These are phyloP conservation scores for Lachnum nothofagi DNA, from an alignment of 2,329 filamentous ascomycete species.

Conservation along the genomic window DNA sequence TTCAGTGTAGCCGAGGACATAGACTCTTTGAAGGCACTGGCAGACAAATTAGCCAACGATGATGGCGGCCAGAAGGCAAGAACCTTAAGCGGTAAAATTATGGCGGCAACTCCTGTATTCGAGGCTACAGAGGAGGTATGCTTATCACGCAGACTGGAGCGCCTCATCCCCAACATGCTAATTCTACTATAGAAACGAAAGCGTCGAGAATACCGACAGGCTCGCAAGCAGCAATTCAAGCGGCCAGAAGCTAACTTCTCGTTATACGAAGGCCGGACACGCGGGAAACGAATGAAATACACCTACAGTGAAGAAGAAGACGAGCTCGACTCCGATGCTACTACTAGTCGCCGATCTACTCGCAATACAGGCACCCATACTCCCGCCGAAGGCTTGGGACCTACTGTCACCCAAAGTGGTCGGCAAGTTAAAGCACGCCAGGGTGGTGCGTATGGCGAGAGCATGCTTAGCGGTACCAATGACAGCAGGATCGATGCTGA, in stretches of 20 bases:
- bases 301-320: constrained; percentile 87
- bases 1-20: constrained; percentile 89
- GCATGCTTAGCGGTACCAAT: constrained; percentile 46
- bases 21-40: constrained; percentile 72
- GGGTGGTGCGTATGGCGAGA: constrained; percentile 51
- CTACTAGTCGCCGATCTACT: constrained; percentile 58
- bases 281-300: constrained; percentile 94
- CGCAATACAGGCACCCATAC: constrained; percentile 71
- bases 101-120: constrained; percentile 77
- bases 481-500: constrained; percentile 23
- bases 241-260: constrained; percentile 86
- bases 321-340: constrained; percentile 61
- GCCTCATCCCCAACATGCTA: constrained; percentile 4
- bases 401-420: constrained; percentile 76
- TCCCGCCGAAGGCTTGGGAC: constrained; percentile 59
- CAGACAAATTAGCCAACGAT: constrained; percentile 67
- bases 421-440: constrained; percentile 67
- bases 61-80: constrained; percentile 80
- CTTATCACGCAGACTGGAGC: constrained; percentile 5
- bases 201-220: constrained; percentile 83
- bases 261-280: constrained; percentile 89
- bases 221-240: constrained; percentile 69
- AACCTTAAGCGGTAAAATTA: constrained; percentile 71
- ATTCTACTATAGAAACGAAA: constrained; percentile 68
- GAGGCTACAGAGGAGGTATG: constrained; percentile 85